Evolutionary conservation across 2,329 filamentous ascomycete genomes (phyloP), one percentile per base, ranked within the genome.

Genomic region (Zymoseptoria pseudotritici): DNA sequence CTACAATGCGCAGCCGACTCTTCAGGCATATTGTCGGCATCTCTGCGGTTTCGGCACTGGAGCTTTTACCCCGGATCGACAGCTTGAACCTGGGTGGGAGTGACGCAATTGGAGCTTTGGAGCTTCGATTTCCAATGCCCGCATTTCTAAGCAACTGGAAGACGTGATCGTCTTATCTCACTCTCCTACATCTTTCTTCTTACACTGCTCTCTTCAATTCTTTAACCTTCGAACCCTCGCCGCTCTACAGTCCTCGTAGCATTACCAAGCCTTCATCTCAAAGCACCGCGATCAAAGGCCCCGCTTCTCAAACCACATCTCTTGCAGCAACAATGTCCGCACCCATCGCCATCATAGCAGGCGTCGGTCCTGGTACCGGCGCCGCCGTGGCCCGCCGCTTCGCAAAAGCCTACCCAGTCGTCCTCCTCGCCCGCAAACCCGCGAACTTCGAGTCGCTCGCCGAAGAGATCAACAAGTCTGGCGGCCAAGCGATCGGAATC

Each of bases 311-410:
- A 13, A 52, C 50, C n/a, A 21, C 50, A 21, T 20, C 50, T 17
- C 22, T 5, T 11, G 2, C 6, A 50, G 58, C 36, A 46, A 76
- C 75, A 72, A 56, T 73, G 6, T 74, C 78, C 55, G 80, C 79
- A 65, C 80, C 88, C 68, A 88, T 86, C 72, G 84, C 87, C 55
- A 77, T 91, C 61, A 75, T 91, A 60, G 86, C 87, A 10, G 89
- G 88, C 58, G 87, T 86, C 50, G 89, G 89, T n/a, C 77, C 86
- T 5, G 88, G 89, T 61, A 91, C 81, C n/a, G 84, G 84, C 24
- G 83, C 83, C 13, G 78, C 82, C 2, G 79, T 87, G 13, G 84
- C 84, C 31, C 79, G 83, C 58, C 81, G 78, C 60, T 87, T 87
- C 67, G 82, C 82, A 31, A 70, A 84, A 62, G 69, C 81, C 8